Evolutionary conservation across 2,329 filamentous ascomycete genomes (phyloP).

Genomic region (Penicillium oxalicum): DNA sequence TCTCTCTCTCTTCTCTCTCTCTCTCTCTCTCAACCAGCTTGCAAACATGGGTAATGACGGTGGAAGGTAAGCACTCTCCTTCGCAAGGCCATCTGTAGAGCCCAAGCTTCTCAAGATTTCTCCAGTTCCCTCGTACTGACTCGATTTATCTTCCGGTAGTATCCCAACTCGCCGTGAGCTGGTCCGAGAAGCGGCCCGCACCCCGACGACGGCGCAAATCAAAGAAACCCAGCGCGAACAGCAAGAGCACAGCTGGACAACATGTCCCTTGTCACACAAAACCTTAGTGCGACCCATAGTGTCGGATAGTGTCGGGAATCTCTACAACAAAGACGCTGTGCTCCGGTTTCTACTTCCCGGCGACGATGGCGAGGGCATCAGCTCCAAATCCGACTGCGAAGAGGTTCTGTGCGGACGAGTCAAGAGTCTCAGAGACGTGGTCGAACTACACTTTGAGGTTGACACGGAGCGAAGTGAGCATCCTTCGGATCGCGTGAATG

Average conservation of each 20-base stretch:
- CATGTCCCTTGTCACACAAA: slow-evolving; percentile 77
- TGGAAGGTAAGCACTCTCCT: slow-evolving; percentile 54
- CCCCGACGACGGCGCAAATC: slow-evolving; percentile 73
- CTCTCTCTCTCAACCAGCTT: not conserved
- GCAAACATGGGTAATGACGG: slow-evolving; percentile 89
- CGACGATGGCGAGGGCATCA: slow-evolving; percentile 49
- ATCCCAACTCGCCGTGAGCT: slow-evolving; percentile 95
- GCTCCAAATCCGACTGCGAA: slow-evolving; percentile 55
- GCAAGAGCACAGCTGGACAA: slow-evolving; percentile 78
- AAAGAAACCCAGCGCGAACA: slow-evolving; percentile 85
- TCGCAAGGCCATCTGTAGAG: no score
- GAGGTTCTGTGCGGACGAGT: slow-evolving; percentile 58
- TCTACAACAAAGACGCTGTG: slow-evolving; percentile 94
- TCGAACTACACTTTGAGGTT: slow-evolving; percentile 72
- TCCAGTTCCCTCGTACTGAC: not conserved
- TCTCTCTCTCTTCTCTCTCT: not conserved
- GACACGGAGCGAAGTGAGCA: slow-evolving; percentile 37
- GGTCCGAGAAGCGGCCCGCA: slow-evolving; percentile 83
- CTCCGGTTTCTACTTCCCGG: slow-evolving; percentile 60
- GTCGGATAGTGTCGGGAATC: slow-evolving; percentile 72
- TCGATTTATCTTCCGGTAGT: slow-evolving; percentile 45
- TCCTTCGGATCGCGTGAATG: slow-evolving; percentile 35
- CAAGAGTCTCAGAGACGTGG: slow-evolving; percentile 75
- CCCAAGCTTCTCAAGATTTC: no score
- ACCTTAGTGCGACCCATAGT: slow-evolving; percentile 69